Conservation (phyloP, 306 rosid genomes). For the Castanea sativa region DNA sequence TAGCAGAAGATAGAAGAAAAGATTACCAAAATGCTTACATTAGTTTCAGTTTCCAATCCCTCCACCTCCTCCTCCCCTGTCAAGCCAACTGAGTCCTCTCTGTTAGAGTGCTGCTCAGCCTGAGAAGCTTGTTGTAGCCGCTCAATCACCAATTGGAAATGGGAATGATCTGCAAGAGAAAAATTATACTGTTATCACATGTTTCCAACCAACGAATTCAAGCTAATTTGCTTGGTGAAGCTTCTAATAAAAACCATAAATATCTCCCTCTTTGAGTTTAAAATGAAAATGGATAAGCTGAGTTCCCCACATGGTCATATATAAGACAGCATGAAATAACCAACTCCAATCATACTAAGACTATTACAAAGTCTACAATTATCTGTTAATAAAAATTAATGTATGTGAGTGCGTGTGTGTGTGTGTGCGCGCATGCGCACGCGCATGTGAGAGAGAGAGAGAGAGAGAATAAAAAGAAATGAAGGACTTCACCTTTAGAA, state of each 20-base stretch:
- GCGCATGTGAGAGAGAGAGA: neutral
- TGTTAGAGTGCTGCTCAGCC: constrained; percentile 44
- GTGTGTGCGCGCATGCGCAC: too few species aligned
- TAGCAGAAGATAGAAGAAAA: constrained; percentile 21
- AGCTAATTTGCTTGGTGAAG: neutral
- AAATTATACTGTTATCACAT: neutral
- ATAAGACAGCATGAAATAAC: neutral
- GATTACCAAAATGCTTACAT: constrained; percentile 46
- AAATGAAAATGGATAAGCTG: neutral
- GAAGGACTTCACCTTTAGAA: constrained; percentile 45
- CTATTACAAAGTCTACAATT: neutral
- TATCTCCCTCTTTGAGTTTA: neutral
- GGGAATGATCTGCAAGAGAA: constrained; percentile 52
- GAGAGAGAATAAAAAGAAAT: constrained; percentile 15
- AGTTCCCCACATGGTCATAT: neutral
- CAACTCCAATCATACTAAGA: neutral
- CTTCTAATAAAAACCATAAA: neutral
- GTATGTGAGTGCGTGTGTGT: too few species aligned
- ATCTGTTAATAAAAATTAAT: neutral
- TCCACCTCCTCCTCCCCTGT: constrained; percentile 39
- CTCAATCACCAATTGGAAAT: constrained; percentile 50
- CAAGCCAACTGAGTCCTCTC: constrained; percentile 42
- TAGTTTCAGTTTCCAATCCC: constrained; percentile 30
- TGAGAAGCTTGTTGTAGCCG: constrained; percentile 57
- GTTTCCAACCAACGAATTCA: neutral